These are phyloP conservation scores for Cinnamomum micranthum DNA, from an alignment of 164 flowering plant genomes.

Conservation along the genomic window DNA sequence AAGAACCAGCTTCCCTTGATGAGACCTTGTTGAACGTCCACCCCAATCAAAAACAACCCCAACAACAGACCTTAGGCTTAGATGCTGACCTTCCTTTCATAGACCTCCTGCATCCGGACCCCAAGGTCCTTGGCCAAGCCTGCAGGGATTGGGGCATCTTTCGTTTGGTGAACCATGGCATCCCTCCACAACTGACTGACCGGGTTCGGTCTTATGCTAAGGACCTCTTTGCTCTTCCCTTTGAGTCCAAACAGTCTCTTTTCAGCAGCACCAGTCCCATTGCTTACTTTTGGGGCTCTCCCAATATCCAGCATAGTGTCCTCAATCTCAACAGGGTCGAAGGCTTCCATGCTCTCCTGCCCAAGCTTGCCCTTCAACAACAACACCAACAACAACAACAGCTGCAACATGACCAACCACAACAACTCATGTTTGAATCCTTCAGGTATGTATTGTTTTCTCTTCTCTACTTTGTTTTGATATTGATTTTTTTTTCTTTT, in stretches of 20 bases:
- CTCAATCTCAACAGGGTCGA: conserved; percentile 42
- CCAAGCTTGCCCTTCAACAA: conserved; percentile 13
- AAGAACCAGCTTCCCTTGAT: not conserved
- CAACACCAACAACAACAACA: no score
- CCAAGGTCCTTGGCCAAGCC: conserved; percentile 26
- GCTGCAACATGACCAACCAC: not conserved
- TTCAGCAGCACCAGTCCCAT: conserved; percentile 21
- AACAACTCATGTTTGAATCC: conserved; percentile 26
- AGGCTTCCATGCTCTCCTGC: conserved; percentile 42
- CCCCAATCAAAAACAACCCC: not conserved
- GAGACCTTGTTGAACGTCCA: not conserved
- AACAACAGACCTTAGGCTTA: not conserved
- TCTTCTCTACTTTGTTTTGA: not conserved
- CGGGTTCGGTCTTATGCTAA: conserved; percentile 33
- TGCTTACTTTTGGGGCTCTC: conserved; percentile 66
- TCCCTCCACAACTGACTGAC: conserved; percentile 37
- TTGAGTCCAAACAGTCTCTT: conserved; percentile 44
- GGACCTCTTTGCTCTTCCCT: conserved; percentile 35
- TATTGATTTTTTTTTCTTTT: conserved; percentile 6
- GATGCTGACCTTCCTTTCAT: conserved; percentile 30
- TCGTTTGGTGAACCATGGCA: conserved; percentile 61
- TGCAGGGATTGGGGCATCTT: conserved; percentile 67
- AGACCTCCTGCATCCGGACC: conserved; percentile 32
- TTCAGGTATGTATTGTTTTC: conserved; percentile 40
- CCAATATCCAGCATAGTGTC: conserved; percentile 25